These are phyloP conservation scores for Talaromyces sp. DNA, from an alignment of 2,329 filamentous ascomycete genomes.

Conservation along the genomic window DNA sequence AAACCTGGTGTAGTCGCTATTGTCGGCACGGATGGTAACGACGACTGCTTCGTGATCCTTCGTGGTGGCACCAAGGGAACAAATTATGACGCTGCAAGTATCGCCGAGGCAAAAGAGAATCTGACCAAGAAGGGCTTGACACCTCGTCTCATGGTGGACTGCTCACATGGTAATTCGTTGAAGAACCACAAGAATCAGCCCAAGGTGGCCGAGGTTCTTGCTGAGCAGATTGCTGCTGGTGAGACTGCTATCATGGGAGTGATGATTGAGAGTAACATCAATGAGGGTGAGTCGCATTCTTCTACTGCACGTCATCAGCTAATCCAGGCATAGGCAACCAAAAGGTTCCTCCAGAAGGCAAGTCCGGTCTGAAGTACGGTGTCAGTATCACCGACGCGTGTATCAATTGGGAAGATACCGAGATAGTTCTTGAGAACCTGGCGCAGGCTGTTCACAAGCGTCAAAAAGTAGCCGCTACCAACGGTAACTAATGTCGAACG, in stretches of 20 bases:
- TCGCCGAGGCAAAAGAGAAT: constrained; percentile 76
- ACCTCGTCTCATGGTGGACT: constrained; percentile 91
- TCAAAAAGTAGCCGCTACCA: constrained; percentile 47
- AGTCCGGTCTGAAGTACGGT: constrained; percentile 80
- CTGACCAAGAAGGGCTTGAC: constrained; percentile 70
- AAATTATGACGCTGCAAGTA: constrained; percentile 85
- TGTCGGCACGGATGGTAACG: constrained; percentile 89
- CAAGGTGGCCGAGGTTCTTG: constrained; percentile 78
- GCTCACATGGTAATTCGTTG: constrained; percentile 90
- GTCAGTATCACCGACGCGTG: constrained; percentile 97
- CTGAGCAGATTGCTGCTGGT: constrained; percentile 78
- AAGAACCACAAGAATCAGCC: constrained; percentile 98
- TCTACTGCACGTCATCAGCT: not conserved
- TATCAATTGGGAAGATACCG: constrained; percentile 90
- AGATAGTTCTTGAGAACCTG: constrained; percentile 70
- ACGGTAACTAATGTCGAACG: constrained; percentile 11
- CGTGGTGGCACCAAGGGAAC: constrained; percentile 89
- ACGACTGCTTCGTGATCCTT: constrained; percentile 95
- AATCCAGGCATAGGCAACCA: constrained; percentile 60
- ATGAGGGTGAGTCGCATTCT: constrained; percentile 63
- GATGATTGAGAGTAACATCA: constrained; percentile 98
- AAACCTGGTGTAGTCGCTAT: constrained; percentile 95
- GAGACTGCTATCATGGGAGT: constrained; percentile 90
- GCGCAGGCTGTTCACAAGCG: constrained; percentile 76
- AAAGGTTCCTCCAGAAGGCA: constrained; percentile 85